Evolutionary conservation across 768 basidiomycete genomes (phyloP).

Genomic region (Termitomyces heimii): DNA sequence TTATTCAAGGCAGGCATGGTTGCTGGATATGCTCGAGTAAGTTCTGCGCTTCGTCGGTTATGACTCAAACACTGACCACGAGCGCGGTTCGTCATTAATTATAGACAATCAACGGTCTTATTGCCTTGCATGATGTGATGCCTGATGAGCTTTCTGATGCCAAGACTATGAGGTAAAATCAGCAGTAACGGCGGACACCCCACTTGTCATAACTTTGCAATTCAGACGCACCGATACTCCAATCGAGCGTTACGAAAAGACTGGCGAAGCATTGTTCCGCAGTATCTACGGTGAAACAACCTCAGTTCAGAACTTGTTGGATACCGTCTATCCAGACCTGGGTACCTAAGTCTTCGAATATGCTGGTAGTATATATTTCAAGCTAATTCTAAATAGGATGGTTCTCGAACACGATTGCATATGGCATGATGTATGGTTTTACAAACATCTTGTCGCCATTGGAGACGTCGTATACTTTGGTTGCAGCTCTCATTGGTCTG

Average conservation of each 20-base stretch:
- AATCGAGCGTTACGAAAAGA: conserved; percentile 34
- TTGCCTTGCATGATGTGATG: conserved; percentile 42
- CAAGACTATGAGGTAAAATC: conserved; percentile 31
- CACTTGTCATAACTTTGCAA: neutral
- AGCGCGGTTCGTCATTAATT: neutral
- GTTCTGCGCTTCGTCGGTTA: neutral
- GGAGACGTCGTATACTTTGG: conserved; percentile 56
- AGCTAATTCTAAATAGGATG: conserved; percentile 31
- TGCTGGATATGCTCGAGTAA: conserved; percentile 53
- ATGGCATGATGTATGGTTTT: conserved; percentile 51
- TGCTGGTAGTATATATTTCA: neutral
- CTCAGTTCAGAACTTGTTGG: conserved; percentile 40
- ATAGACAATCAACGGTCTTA: conserved; percentile 55
- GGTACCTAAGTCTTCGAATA: conserved; percentile 33
- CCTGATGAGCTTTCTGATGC: conserved; percentile 48
- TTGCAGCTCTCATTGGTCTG: conserved; percentile 46
- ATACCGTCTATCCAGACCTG: conserved; percentile 54
- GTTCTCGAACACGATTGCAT: conserved; percentile 48
- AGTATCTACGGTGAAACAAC: conserved; percentile 54
- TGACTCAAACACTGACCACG: neutral
- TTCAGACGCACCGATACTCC: conserved; percentile 35
- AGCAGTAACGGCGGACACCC: neutral
- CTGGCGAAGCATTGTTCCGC: conserved; percentile 39
- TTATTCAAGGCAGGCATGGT: conserved; percentile 57
- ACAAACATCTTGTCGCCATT: conserved; percentile 38